These are phyloP conservation scores for Pseudogymnoascus destructans DNA, from an alignment of 2,329 filamentous ascomycete genomes.

Conservation along the genomic window DNA sequence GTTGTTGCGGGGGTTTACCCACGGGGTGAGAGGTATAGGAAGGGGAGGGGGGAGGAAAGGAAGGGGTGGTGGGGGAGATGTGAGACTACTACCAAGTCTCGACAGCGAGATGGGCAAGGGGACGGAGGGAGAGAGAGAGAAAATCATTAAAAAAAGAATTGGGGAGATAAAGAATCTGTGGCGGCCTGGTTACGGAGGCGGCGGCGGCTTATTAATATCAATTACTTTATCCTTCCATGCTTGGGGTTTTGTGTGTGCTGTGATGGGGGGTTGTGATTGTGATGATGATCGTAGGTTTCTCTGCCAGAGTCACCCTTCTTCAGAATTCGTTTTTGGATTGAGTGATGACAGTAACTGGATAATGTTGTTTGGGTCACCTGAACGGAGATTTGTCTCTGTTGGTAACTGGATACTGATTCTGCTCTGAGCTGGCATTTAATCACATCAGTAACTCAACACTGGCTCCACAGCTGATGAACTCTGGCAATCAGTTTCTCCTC, in stretches of 20 bases:
- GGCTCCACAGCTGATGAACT: background rate
- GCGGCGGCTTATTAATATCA: background rate
- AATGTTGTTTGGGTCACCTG: background rate
- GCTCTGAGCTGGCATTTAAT: background rate
- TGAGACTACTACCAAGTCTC: background rate
- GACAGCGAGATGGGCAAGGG: background rate
- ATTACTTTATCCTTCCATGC: conserved; percentile 1
- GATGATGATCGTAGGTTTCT: background rate
- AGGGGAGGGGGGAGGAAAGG: background rate
- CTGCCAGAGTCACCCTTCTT: background rate
- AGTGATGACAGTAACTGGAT: background rate
- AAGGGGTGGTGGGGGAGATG: background rate
- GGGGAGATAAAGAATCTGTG: background rate
- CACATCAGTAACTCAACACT: background rate
- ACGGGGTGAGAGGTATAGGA: background rate
- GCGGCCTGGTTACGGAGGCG: background rate
- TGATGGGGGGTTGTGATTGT: background rate
- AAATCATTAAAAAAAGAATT: background rate
- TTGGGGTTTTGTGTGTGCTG: background rate
- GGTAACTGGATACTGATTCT: background rate
- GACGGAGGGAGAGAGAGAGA: background rate
- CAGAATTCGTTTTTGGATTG: background rate
- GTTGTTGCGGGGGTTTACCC: background rate
- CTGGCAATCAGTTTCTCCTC: too few species aligned
- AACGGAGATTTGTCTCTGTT: background rate